A percentile compares a stretch with the other conserved stretches of the same genome.
Conservation (phyloP, 495 filamentous ascomycete species). For the Aspergillus affinis region DNA sequence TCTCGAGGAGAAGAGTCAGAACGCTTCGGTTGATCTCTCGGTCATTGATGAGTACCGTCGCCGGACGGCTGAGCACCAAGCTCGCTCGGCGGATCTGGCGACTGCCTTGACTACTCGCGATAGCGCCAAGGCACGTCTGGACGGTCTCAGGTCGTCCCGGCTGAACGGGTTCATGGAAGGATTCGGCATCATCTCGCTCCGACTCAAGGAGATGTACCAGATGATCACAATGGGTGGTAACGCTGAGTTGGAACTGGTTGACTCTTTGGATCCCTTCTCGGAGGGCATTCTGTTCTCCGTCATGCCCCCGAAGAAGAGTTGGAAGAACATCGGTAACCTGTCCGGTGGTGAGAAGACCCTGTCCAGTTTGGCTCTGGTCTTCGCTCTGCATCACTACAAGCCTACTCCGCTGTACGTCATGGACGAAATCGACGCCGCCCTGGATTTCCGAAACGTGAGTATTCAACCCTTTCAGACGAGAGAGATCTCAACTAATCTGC, state of each 20-base stretch:
- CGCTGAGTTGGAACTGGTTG: conserved; percentile 93
- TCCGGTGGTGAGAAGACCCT: conserved; percentile 96
- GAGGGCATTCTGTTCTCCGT: conserved; percentile 96
- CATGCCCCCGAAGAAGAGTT: conserved; percentile 99
- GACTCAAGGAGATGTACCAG: conserved; percentile 99
- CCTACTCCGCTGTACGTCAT: conserved; percentile 98
- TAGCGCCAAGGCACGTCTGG: conserved; percentile 81
- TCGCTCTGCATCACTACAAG: conserved; percentile 97
- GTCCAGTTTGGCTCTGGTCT: conserved; percentile 89
- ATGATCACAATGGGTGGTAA: conserved; percentile 99
- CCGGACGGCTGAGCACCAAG: conserved; percentile 79
- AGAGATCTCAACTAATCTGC: conserved; percentile 15
- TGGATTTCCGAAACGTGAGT: conserved; percentile 97
- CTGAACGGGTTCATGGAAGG: conserved; percentile 99
- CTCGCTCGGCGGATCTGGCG: conserved; percentile 76
- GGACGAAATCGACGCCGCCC: conserved; percentile 98
- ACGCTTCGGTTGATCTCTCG: conserved; percentile 81
- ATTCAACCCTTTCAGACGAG: background rate
- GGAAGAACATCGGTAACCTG: conserved; percentile 98
- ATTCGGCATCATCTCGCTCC: conserved; percentile 89
- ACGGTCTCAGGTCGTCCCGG: conserved; percentile 84
- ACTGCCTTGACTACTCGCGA: conserved; percentile 75
- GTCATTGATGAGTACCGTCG: conserved; percentile 93
- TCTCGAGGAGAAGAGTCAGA: conserved; percentile 90
- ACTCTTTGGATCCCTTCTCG: conserved; percentile 92